Conservation (phyloP, 768 basidiomycete species). For the Russula compacta region DNA sequence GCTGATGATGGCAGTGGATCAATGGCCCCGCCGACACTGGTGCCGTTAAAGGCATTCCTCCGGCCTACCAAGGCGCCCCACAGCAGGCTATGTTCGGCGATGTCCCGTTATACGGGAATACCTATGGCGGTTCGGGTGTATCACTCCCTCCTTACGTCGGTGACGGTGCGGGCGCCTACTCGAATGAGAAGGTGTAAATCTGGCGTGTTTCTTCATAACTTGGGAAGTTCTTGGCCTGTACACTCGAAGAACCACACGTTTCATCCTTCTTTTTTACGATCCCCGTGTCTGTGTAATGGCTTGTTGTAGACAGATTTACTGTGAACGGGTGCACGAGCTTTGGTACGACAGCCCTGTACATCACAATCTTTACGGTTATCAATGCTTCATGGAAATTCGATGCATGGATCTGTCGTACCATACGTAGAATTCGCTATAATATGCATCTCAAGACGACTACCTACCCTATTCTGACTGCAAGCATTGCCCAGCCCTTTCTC, state of each 20-base stretch:
- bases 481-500: too few species aligned
- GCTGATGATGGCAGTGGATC: slow-evolving; percentile 29
- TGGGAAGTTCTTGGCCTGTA: background rate
- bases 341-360: too few species aligned
- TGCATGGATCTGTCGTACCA: too few species aligned
- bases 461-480: too few species aligned
- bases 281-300: background rate
- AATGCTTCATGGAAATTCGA: too few species aligned
- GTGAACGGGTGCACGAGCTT: background rate
- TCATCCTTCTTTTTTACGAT: background rate
- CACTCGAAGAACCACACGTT: background rate
- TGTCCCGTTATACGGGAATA: slow-evolving; percentile 36
- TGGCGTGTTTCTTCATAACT: background rate
- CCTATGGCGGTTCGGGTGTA: slow-evolving; percentile 22
- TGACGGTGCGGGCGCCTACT: slow-evolving; percentile 20
- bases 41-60: background rate
- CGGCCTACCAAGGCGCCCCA: slow-evolving; percentile 7
- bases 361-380: too few species aligned
- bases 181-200: slow-evolving; percentile 25
- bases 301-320: background rate
- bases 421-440: too few species aligned
- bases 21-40: slow-evolving; percentile 30
- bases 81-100: slow-evolving; percentile 30
- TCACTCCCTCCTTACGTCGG: slow-evolving; percentile 23
- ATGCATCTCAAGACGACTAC: too few species aligned